These are phyloP conservation scores for Sugiyamaella mastotermitis DNA, from an alignment of 805 yeast species.

Conservation along the genomic window DNA sequence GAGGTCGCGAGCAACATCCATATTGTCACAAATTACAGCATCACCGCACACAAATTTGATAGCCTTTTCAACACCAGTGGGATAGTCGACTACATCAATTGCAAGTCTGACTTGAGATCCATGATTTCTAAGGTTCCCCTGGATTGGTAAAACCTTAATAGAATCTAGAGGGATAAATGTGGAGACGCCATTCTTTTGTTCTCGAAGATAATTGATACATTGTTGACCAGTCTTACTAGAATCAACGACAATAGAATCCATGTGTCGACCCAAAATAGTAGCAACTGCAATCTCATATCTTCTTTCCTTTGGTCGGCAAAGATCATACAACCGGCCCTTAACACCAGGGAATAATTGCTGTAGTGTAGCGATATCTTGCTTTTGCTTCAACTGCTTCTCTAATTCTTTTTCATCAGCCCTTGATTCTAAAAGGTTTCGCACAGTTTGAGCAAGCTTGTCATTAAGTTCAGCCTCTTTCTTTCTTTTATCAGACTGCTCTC, in stretches of 20 bases:
- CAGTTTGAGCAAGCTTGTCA: conserved; percentile 52
- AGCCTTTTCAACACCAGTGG: conserved; percentile 60
- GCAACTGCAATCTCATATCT: conserved; percentile 70
- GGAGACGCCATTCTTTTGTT: conserved; percentile 78
- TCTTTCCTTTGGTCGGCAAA: conserved; percentile 68
- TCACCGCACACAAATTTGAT: conserved; percentile 74
- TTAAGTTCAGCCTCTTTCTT: conserved; percentile 55
- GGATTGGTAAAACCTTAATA: conserved; percentile 51
- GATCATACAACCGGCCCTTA: conserved; percentile 70
- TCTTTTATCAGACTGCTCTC: conserved; percentile 20
- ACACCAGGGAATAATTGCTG: conserved; percentile 81
- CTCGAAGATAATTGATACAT: conserved; percentile 74
- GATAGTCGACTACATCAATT: conserved; percentile 68
- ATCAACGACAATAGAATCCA: conserved; percentile 83
- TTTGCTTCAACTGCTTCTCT: conserved; percentile 56
- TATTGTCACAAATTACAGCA: conserved; percentile 67
- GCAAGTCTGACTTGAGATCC: conserved; percentile 57
- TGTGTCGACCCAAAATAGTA: conserved; percentile 69
- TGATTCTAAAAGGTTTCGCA: conserved; percentile 60
- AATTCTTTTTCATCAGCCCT: conserved; percentile 74
- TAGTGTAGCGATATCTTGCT: conserved; percentile 67
- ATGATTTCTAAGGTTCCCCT: conserved; percentile 45
- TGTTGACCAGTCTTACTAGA: conserved; percentile 59
- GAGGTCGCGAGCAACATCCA: conserved; percentile 61
- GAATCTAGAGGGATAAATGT: conserved; percentile 86